Evolutionary conservation across 2,329 filamentous ascomycete species (phyloP), one percentile per base, ranked within the genome.

Genomic region (Cercospora sesami): DNA sequence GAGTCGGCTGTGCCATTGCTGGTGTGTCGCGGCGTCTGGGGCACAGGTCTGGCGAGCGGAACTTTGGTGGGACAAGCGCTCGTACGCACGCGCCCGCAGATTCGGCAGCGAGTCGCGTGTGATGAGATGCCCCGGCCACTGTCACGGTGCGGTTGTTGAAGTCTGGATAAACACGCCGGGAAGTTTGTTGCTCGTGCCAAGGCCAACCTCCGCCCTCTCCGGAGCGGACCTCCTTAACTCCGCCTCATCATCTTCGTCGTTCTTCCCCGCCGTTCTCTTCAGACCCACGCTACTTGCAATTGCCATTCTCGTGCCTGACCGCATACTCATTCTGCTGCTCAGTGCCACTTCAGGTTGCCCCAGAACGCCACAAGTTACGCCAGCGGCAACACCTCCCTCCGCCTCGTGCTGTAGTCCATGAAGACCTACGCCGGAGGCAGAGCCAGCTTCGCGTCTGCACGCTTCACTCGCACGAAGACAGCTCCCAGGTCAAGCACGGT

Each of bases 321-420:
- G 42, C 42, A 45, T 45, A 1, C 33, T 39, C 33, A 39, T 39
- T 21, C 42, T 48, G 42, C 42, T 48, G 42, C 42, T 39, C 14
- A 39, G 42, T 48, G 42, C n/a, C 42, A 48, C 55, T 16, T 5
- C 23, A 16, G 26, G 55, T 59, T 33, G 55, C 55, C 31, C n/a
- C 8, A 26, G 30, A 60, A 60, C 57, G 57, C 57, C 57, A 60
- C 57, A 60, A 39, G 57, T 60, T 39, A 39, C 57, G 30, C 57
- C 23, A 30, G 23, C 57, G 57, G 14, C 18, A 36, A 60, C 57
- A 26, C 21, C 3, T 6, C 5, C 10, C 45, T 26, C 14, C 33
- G 14, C 45, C 18, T 23, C 45, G 18, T 51, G n/a, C n/a, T 51
- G 45, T 21, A 10, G 18, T 23, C n/a, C 45, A 3, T 5, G 9